Base-by-base conservation (phyloP, 768 basidiomycete genomes). In the Psilocybe cubensis region DNA sequence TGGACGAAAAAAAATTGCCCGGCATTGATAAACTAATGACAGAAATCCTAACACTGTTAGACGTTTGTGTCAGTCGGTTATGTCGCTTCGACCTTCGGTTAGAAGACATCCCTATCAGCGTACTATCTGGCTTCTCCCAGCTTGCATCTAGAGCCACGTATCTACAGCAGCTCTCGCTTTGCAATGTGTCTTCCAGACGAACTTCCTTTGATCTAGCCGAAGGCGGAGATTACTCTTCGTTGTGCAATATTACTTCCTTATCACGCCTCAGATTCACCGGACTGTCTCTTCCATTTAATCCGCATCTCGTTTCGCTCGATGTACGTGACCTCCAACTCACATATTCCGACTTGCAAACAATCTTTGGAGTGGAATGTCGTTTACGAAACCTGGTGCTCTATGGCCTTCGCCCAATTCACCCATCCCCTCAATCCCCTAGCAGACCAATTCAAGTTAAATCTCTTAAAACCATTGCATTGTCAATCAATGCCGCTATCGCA, bases 101-200 rank as follows among this genome's bases (percentile, higher is more conserved):
- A 33, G 44, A 21, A 14, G 33, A 25, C 42, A 58, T 51, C 56
- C 49, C 41, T 23, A 17, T n/a, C 14, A 14, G 12, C 5, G 7
- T n/a, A 28, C 27, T 27, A 8, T 55, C 5, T 27, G n/a, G n/a
- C n/a, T n/a, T n/a, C n/a, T n/a, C n/a, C n/a, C 27, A 18, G 29
- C 52, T 18, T 52, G 50, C 1, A 28, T 48, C 24, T 14, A 28
- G 18, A 48, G 10, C 14, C 10, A n/a, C 54, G 21, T 45, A 56
- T 20, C 56, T 65, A n/a, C 53, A 58, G 2, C 61, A 65, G 40
- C 54, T 65, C 20, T 65, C 62, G 18, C 55, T 61, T 23, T 63
- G 59, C 18, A 17, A 7, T 18, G 17, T 27, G 44, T 43, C 42
- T 4, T 23, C 40, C 9, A 6, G 47, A 24, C 29, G 45, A 21